Evolutionary conservation across 306 rosid species (phyloP).

Genomic region (Inga leiocalycina): DNA sequence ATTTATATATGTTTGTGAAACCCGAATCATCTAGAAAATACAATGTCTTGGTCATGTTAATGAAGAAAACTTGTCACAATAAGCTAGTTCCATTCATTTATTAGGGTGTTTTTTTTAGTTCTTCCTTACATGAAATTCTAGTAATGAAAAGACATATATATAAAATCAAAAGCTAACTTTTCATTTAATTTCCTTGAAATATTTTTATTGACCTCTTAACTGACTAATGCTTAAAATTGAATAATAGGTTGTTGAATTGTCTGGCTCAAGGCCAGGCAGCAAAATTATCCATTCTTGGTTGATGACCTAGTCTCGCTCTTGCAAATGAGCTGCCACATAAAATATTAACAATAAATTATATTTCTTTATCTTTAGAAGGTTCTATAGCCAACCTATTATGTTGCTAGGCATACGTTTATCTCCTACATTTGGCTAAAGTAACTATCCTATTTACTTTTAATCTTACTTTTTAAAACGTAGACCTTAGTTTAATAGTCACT

Average conservation of each 20-base stretch:
- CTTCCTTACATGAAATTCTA: not conserved
- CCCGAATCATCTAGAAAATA: not conserved
- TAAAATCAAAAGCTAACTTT: not conserved
- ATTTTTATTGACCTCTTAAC: not conserved
- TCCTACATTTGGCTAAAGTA: not conserved
- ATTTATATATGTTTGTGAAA: not conserved
- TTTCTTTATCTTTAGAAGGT: not conserved
- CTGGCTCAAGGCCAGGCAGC: not conserved
- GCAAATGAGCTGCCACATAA: constrained; percentile 20
- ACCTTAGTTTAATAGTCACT: not conserved
- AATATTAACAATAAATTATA: not conserved
- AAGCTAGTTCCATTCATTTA: not conserved
- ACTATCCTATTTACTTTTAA: not conserved
- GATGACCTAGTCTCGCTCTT: constrained; percentile 17
- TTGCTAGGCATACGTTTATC: not conserved
- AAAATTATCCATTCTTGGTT: constrained; percentile 13
- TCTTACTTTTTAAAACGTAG: not conserved
- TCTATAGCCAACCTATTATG: not conserved
- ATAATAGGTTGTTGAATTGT: not conserved
- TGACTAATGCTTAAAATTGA: not conserved
- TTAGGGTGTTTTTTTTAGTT: not conserved
- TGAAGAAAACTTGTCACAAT: not conserved
- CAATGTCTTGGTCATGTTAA: not conserved
- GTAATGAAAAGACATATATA: not conserved
- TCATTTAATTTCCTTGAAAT: not conserved